Conservation (phyloP, 208 protist species). For the Acanthamoeba sp. region DNA sequence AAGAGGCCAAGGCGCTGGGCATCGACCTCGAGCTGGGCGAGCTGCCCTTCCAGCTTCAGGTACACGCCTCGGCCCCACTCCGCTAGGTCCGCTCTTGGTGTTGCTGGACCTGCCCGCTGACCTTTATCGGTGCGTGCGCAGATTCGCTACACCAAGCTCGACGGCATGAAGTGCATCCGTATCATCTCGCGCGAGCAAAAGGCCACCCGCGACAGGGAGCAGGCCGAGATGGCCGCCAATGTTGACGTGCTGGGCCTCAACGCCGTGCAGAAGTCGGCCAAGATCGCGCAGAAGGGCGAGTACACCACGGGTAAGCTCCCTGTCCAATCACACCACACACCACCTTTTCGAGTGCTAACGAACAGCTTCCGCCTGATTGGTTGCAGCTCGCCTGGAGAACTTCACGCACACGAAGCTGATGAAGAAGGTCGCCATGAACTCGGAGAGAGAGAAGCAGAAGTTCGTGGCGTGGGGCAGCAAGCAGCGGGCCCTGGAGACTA, state of each 20-base stretch:
- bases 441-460: neutral
- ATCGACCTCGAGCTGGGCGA: neutral
- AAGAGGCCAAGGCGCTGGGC: conserved; percentile 25
- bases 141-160: conserved; percentile 70
- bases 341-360: neutral
- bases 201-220: conserved; percentile 3
- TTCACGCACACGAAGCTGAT: conserved; percentile 23
- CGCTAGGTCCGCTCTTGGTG: too few relatives aligned
- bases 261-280: conserved; percentile 61
- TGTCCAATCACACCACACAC: neutral
- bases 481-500: neutral
- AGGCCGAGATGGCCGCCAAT: conserved; percentile 65
- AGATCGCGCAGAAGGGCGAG: conserved; percentile 67
- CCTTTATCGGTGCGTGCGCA: too few relatives aligned
- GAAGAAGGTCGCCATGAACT: conserved; percentile 23
- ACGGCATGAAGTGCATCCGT: conserved; percentile 73
- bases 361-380: neutral
- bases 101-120: too few relatives aligned
- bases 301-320: neutral
- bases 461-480: neutral
- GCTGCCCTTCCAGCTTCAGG: conserved; percentile 71
- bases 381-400: conserved; percentile 61
- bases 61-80: too few relatives aligned
- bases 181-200: conserved; percentile 39
- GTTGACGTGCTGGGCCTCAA: conserved; percentile 68